Evolutionary conservation across 78 protist species (phyloP), one percentile per base, ranked within the genome.

Genomic region (Dictyostelium intermedium): DNA sequence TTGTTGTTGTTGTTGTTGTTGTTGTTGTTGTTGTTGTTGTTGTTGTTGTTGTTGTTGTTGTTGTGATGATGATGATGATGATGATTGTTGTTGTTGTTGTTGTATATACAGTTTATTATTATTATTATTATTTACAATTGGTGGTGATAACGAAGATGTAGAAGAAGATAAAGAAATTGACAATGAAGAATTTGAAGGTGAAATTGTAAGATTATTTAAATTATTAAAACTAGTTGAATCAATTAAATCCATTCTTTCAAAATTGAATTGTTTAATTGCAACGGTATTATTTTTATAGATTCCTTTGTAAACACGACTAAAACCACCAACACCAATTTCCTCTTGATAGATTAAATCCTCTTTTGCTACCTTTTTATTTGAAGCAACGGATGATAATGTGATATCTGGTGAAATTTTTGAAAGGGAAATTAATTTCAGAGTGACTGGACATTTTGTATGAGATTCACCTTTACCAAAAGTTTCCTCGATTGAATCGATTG

Each of bases 271-370:
- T 50, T 89, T 89, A 43, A 89, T 50, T 34, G 94, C 94, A 2
- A 89, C 87, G 1, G 41, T 18, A 45, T 80, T 72, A 13, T 82
- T 82, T 35, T 82, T 81, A 23, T 39, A 72, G 20, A 27, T n/a
- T 2, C 82, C 92, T 63, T 43, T 86, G 14, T 41, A 91, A 1
- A 91, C 91, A n/a, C 70, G 83, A 18, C 83, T 70, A 50, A 74
- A 91, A 10, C 89, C 95, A n/a, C 95, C 95, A 5, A 69, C n/a
- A 23, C 91, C 95, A 47, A 91, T 82, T 60, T 89, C 84, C 14
- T 80, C 94, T 35, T 79, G 27, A 56, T 41, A 14, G 10, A 30
- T 11, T 9, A 89, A 16, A 20, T 89, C 94, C 16, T 89, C 94
- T 30, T 66, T 63, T 11, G 16, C 10, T 13, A 89, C 82, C n/a